These are phyloP conservation scores for Solanum peruvianum DNA, from an alignment of 257 asterid species.

Conservation along the genomic window DNA sequence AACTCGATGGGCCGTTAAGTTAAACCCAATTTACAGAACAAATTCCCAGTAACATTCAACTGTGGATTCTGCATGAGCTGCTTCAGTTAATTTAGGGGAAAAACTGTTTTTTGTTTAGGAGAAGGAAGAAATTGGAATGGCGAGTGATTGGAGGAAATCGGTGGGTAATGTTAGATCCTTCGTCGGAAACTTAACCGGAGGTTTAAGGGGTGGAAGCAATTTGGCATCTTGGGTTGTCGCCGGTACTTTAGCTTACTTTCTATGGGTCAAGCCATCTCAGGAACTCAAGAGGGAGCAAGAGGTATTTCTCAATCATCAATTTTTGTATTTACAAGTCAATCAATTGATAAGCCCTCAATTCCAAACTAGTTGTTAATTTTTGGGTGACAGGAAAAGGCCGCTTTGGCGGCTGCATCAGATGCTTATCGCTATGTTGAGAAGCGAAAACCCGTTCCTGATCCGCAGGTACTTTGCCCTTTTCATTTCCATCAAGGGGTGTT, in stretches of 20 bases:
- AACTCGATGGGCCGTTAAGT: neutral
- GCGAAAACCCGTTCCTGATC: conserved; percentile 78
- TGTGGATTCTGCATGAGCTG: neutral
- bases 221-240: conserved; percentile 90
- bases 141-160: conserved; percentile 45
- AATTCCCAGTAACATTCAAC: neutral
- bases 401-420: conserved; percentile 58
- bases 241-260: conserved; percentile 92
- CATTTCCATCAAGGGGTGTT: neutral
- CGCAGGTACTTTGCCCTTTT: conserved; percentile 38
- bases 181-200: conserved; percentile 71
- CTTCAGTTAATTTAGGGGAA: neutral
- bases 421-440: conserved; percentile 64
- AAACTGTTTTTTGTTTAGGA: neutral
- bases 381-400: conserved; percentile 53
- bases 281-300: conserved; percentile 73
- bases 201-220: conserved; percentile 75
- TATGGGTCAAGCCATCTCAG: conserved; percentile 89
- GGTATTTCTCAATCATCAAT: conserved; percentile 12
- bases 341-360: neutral
- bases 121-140: conserved; percentile 9
- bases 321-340: neutral
- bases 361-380: neutral
- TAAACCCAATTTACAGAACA: neutral
- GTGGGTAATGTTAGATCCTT: conserved; percentile 66